These are phyloP conservation scores for Leucocoprinus gongylophorus DNA, from an alignment of 1,284 basidiomycete species.

Conservation along the genomic window DNA sequence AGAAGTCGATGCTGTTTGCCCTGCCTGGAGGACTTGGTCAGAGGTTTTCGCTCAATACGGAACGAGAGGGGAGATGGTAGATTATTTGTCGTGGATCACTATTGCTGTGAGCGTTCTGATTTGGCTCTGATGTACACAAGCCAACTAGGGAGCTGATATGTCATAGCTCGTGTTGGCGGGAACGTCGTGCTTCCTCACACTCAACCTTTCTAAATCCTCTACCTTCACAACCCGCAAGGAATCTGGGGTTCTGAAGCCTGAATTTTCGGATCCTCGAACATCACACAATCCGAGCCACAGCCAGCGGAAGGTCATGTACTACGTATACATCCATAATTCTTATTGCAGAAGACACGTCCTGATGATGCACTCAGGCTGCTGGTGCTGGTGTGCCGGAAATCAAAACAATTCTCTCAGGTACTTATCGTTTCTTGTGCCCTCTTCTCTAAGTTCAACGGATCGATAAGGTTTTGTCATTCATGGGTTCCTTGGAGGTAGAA, in stretches of 20 bases:
- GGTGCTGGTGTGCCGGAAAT: constrained; percentile 97
- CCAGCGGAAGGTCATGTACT: constrained; percentile 72
- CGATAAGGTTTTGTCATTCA: constrained; percentile 91
- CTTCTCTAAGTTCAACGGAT: constrained; percentile 1
- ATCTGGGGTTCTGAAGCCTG: constrained; percentile 58
- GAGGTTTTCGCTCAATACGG: constrained; percentile 33
- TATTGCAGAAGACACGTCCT: constrained; percentile 3
- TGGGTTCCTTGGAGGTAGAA: constrained; percentile 89
- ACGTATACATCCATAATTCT: constrained; percentile 42
- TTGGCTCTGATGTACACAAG: background rate
- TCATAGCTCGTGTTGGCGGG: constrained; percentile 64
- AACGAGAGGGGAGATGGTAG: constrained; percentile 37
- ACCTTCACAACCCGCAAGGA: constrained; percentile 86
- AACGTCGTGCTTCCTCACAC: constrained; percentile 71
- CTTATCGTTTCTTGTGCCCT: background rate
- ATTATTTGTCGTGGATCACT: constrained; percentile 68
- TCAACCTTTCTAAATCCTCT: constrained; percentile 82
- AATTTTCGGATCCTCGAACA: constrained; percentile 32
- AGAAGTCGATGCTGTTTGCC: constrained; percentile 42
- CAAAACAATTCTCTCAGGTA: constrained; percentile 91
- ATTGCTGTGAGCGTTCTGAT: constrained; percentile 58
- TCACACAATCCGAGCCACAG: constrained; percentile 19
- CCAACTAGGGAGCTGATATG: background rate
- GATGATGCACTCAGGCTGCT: constrained; percentile 54
- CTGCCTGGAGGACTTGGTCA: constrained; percentile 74